phyloP scores from a whole-genome alignment of 257 asterid species.

The Paulownia fortunei region DNA sequence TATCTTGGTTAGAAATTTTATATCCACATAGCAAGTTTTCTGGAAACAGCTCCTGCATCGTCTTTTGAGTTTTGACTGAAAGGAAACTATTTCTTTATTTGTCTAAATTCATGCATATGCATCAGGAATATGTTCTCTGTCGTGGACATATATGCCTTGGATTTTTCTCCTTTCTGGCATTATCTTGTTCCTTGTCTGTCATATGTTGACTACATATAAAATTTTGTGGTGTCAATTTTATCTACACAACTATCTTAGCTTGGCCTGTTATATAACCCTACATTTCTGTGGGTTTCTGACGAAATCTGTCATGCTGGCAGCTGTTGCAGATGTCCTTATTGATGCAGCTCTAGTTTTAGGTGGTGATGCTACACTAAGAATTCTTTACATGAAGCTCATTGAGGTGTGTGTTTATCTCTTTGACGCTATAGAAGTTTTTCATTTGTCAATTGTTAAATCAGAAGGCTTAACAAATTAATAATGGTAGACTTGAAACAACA shows the following conservation, averaged over 20 bases:
- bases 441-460: constrained; percentile 19
- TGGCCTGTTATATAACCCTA: constrained; percentile 22
- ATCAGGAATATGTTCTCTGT: background rate
- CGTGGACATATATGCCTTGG: background rate
- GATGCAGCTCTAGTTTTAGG: constrained; percentile 97
- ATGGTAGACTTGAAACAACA: constrained; percentile 6
- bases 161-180: constrained; percentile 17
- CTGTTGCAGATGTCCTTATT: constrained; percentile 95
- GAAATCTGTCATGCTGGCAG: constrained; percentile 58
- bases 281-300: constrained; percentile 35
- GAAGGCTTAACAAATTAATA: constrained; percentile 3
- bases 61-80: constrained; percentile 6
- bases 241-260: constrained; percentile 29
- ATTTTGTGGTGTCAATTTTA: background rate
- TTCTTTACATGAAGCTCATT: constrained; percentile 85
- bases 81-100: constrained; percentile 14
- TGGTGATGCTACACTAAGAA: constrained; percentile 83
- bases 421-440: constrained; percentile 28
- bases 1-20: background rate
- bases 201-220: background rate
- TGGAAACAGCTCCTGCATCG: background rate
- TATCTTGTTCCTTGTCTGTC: background rate
- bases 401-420: constrained; percentile 64
- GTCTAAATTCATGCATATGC: constrained; percentile 13
- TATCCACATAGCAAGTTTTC: background rate